Percentiles rank a stretch among this genome's conserved stretches.
Conservation (phyloP, 768 basidiomycete species). For the Pleurotus eryngii region DNA sequence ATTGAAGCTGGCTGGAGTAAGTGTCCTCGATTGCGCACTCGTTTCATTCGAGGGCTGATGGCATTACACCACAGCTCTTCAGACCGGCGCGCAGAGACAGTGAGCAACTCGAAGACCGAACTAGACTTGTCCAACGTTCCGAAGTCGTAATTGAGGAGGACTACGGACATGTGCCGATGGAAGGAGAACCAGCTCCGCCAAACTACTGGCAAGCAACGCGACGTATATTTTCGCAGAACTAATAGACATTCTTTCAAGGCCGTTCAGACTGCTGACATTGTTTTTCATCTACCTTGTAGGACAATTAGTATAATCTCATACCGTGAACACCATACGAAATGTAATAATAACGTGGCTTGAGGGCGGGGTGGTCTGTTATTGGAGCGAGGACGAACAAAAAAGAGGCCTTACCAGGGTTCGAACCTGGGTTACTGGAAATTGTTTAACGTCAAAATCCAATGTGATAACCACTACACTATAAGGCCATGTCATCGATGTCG, state of each 20-base stretch:
- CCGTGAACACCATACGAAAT: not conserved
- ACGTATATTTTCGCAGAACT: not conserved
- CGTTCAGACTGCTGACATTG: too few relatives aligned
- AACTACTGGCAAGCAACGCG: constrained; percentile 6
- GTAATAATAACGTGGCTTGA: too few relatives aligned
- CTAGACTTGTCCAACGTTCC: too few relatives aligned
- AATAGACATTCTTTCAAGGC: too few relatives aligned
- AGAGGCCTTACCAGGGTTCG: constrained; percentile 7
- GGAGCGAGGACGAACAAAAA: too few relatives aligned
- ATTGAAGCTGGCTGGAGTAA: too few relatives aligned
- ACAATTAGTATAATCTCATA: not conserved
- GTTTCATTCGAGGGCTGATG: too few relatives aligned
- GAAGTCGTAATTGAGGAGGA: not conserved
- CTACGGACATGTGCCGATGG: constrained; percentile 2
- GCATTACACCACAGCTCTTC: too few relatives aligned
- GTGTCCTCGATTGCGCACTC: too few relatives aligned
- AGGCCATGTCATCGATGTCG: not conserved
- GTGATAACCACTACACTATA: constrained; percentile 8
- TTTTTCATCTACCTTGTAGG: not conserved
- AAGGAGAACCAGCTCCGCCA: constrained; percentile 2
- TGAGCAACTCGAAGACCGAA: too few relatives aligned
- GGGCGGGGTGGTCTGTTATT: too few relatives aligned
- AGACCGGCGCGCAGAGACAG: too few relatives aligned
- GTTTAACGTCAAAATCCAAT: constrained; percentile 5
- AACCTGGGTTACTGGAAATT: constrained; percentile 6